Evolutionary conservation across 306 rosid genomes (phyloP).

Genomic region (Cucurbita maxima): DNA sequence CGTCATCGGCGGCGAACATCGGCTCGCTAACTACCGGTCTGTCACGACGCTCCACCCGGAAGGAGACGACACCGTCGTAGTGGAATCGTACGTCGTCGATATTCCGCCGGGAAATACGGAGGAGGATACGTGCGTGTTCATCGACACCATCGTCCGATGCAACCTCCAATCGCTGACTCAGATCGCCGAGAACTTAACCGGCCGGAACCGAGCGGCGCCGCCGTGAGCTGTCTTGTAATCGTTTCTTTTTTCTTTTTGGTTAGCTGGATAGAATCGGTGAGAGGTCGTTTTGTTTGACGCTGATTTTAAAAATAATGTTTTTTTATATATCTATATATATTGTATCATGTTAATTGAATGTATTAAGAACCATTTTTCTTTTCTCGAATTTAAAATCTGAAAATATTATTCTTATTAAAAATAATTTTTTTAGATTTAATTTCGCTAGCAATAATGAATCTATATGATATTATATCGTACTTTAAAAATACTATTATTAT

Average conservation of each 20-base stretch:
- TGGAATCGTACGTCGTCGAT: conserved; percentile 94
- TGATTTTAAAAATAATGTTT: not conserved
- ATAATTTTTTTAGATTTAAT: no score
- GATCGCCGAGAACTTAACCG: conserved; percentile 43
- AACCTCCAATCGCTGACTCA: conserved; percentile 82
- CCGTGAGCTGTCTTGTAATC: not conserved
- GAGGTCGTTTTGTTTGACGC: not conserved
- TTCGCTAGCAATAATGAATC: no score
- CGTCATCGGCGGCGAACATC: conserved; percentile 87
- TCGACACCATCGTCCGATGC: conserved; percentile 82
- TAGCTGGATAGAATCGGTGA: not conserved
- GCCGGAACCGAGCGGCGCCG: conserved; percentile 11
- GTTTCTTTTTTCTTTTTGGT: not conserved
- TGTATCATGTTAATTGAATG: not conserved
- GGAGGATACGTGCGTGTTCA: conserved; percentile 72
- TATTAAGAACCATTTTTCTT: not conserved
- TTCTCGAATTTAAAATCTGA: not conserved
- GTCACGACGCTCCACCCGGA: conserved; percentile 67
- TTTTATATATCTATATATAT: not conserved
- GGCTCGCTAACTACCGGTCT: conserved; percentile 67
- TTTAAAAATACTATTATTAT: no score
- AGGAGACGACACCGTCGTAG: conserved; percentile 37
- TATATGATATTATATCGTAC: no score
- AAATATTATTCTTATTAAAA: no score
- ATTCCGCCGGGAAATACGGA: conserved; percentile 73